Evolutionary conservation across 345 rosid species (phyloP), one percentile per base, ranked within the genome.

Genomic region (Turnera subulata): DNA sequence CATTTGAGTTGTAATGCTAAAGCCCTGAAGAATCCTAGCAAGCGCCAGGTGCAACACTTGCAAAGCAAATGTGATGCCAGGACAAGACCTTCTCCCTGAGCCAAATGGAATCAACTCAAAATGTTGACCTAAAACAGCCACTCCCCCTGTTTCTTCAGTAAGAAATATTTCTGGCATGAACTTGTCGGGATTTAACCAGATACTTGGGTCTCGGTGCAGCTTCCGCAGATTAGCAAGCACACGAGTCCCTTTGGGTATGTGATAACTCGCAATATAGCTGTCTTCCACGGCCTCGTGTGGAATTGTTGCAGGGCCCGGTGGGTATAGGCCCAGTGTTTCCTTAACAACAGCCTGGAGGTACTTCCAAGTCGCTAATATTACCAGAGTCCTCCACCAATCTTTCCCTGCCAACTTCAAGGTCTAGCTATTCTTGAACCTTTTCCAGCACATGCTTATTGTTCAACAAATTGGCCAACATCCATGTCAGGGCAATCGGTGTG

Each of bases 321-420:
- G 73, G 53, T 61, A 68, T 3, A 68, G 48, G 18, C 59, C 47
- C 22, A 66, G 32, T 17, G 71, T 59, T 53, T 66, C 71, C 44
- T 66, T 66, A 5, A 66, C 55, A 13, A 68, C 44, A 8, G 67
- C 73, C 12, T 66, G 61, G 20, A 82, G 48, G 58, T 76, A 72
- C 17, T 33, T 38, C 14, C 76, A 56, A n/a, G n/a, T n/a, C n/a
- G 49, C 73, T 71, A 5, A 48, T 65, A 14, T 78, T 48, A 49
- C 78, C 80, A 17, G 73, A 72, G n/a, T 69, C 75, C 38, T 79
- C 65, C 11, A 72, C 82, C 40, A 50, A 46, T 44, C 81, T 53
- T 1, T 61, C 50, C 46, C 54, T 69, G 2, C 84, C 80, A 0
- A 65, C 67, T 13, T 43, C 64, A 23, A 23, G 24, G 55, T 72